Conservation (phyloP, 176 grass and related monocot species). For the Carex parvula region DNA sequence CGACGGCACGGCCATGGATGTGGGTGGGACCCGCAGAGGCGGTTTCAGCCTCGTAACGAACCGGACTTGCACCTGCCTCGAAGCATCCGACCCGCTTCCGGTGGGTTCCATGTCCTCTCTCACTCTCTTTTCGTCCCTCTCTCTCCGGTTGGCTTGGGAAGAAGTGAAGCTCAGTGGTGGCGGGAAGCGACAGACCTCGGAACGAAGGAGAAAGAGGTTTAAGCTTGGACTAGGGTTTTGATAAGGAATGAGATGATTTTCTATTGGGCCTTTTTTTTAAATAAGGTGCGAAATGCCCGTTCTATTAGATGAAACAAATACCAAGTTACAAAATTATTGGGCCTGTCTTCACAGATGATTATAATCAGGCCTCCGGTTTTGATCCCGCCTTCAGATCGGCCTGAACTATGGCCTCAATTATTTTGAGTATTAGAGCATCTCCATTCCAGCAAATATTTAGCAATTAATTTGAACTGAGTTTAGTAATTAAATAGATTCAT, state of each 20-base stretch:
- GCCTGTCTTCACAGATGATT: not conserved
- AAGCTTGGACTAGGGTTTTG: slow-evolving; percentile 49
- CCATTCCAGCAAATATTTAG: too few relatives aligned
- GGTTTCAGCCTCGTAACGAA: slow-evolving; percentile 70
- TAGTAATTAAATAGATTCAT: too few relatives aligned
- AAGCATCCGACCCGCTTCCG: slow-evolving; percentile 39
- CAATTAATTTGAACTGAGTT: too few relatives aligned
- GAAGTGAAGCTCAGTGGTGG: slow-evolving; percentile 27
- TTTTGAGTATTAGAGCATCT: too few relatives aligned
- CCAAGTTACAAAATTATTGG: too few relatives aligned
- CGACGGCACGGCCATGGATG: slow-evolving; percentile 63
- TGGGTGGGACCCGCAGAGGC: slow-evolving; percentile 38
- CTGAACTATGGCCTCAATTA: too few relatives aligned
- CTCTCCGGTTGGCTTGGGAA: not conserved
- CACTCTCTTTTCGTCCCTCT: not conserved
- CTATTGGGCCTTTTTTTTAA: not conserved
- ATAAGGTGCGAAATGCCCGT: too few relatives aligned
- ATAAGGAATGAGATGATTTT: not conserved
- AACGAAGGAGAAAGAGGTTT: slow-evolving; percentile 29
- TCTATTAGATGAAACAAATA: too few relatives aligned
- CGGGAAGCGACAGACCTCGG: slow-evolving; percentile 25
- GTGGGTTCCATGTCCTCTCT: slow-evolving; percentile 26
- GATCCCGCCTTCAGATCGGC: not conserved
- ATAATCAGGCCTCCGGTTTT: not conserved
- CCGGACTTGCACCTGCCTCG: slow-evolving; percentile 77